phyloP scores from a whole-genome alignment of 163 green algal genomes.

The Scenedesmus sp. region DNA sequence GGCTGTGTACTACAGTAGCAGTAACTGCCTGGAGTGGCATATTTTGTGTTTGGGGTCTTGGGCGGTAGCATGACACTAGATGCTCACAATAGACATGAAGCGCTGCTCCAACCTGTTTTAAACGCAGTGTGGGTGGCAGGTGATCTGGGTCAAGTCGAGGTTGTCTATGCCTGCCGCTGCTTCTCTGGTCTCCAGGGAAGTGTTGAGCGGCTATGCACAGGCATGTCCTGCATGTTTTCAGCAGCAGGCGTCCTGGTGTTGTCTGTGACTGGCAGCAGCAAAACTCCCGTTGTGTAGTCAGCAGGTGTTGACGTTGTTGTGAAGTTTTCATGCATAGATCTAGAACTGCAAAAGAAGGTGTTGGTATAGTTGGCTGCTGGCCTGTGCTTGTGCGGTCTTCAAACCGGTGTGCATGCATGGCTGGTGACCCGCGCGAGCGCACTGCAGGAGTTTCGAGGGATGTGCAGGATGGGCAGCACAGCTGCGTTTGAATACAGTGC shows the following conservation, averaged over 20 bases:
- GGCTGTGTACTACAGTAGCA: neutral
- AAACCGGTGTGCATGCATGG: neutral
- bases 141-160: neutral
- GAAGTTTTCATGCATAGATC: no score
- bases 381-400: no score
- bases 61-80: neutral
- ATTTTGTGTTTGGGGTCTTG: neutral
- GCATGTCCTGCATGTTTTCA: no score
- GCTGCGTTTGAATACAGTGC: neutral
- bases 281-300: no score
- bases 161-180: neutral
- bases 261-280: no score
- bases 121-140: neutral
- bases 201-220: no score
- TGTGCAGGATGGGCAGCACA: neutral
- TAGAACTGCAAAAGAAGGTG: neutral
- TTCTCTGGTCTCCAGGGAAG: no score
- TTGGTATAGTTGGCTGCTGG: neutral
- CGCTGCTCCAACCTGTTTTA: neutral
- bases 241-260: no score
- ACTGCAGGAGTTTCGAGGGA: neutral
- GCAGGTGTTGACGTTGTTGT: no score
- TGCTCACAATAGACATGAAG: neutral
- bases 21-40: neutral
- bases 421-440: neutral